phyloP scores from a whole-genome alignment of 768 basidiomycete genomes.

The Termitomyces sp. region DNA sequence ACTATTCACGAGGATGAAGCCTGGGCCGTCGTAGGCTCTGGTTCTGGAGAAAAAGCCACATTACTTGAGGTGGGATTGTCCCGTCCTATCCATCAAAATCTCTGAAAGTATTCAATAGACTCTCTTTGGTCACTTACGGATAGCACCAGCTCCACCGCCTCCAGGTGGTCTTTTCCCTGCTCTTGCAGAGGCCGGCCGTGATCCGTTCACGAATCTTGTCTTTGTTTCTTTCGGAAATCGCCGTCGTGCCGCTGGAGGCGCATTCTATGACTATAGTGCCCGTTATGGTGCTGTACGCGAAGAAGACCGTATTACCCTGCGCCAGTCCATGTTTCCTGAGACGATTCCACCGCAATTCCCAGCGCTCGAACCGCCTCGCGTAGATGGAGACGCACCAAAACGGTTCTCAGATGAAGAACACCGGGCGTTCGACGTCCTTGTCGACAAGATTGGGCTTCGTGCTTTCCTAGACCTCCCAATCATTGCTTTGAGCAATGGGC shows the following conservation, averaged over 20 bases:
- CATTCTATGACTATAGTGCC: constrained; percentile 90
- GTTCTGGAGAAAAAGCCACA: constrained; percentile 53
- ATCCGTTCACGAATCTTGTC: constrained; percentile 45
- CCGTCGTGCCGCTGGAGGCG: constrained; percentile 49
- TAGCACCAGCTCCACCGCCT: constrained; percentile 54
- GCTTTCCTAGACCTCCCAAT: constrained; percentile 75
- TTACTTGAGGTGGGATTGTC: constrained; percentile 54
- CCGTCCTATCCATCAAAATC: neutral
- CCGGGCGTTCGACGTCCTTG: constrained; percentile 45
- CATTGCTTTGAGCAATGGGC: constrained; percentile 86
- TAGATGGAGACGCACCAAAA: constrained; percentile 11
- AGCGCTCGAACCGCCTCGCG: constrained; percentile 15
- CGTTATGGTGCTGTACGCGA: constrained; percentile 87
- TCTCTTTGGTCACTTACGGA: constrained; percentile 64
- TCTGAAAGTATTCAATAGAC: constrained; percentile 32
- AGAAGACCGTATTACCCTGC: constrained; percentile 73
- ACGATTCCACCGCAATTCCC: constrained; percentile 29
- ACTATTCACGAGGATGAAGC: constrained; percentile 53
- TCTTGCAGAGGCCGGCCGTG: constrained; percentile 30
- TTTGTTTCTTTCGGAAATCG: constrained; percentile 68
- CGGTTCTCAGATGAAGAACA: constrained; percentile 17
- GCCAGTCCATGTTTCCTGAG: constrained; percentile 62
- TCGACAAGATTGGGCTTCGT: constrained; percentile 49
- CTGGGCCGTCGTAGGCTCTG: constrained; percentile 73
- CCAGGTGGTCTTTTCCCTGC: constrained; percentile 78